phyloP scores from a whole-genome alignment of 768 basidiomycete species.

The Mycena filopes region DNA sequence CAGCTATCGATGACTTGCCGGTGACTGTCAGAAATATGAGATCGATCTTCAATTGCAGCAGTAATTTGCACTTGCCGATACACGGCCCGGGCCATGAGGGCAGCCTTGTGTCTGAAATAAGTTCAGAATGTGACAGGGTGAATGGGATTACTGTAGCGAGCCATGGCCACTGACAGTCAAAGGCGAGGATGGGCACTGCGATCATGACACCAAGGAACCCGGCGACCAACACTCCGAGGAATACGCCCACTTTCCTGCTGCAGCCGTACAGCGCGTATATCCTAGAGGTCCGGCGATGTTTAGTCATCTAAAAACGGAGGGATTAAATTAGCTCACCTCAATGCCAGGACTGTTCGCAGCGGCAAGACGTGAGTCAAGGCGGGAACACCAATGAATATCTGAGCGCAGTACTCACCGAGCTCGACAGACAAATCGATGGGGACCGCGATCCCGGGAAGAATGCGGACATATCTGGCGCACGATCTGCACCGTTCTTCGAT shows the following conservation, averaged over 20 bases:
- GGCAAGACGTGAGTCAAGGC: too few species aligned
- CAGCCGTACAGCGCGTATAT: slow-evolving; percentile 28
- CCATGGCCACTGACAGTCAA: slow-evolving; percentile 24
- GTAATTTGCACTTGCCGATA: slow-evolving; percentile 10
- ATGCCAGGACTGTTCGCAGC: slow-evolving; percentile 20
- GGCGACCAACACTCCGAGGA: slow-evolving; percentile 20
- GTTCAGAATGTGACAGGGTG: not conserved
- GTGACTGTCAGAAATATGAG: slow-evolving; percentile 17
- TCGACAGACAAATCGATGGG: slow-evolving; percentile 31
- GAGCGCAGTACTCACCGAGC: too few species aligned
- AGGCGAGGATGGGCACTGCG: slow-evolving; percentile 30
- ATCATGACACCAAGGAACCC: slow-evolving; percentile 34
- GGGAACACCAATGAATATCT: too few species aligned
- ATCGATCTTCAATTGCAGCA: not conserved
- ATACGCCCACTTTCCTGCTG: slow-evolving; percentile 16
- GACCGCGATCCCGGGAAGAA: slow-evolving; percentile 32
- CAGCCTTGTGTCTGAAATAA: slow-evolving; percentile 26
- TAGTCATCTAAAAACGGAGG: not conserved
- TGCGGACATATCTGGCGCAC: slow-evolving; percentile 26
- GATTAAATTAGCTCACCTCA: slow-evolving; percentile 14
- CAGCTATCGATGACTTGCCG: slow-evolving; percentile 32
- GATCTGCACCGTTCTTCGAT: not conserved
- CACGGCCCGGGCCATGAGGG: slow-evolving; percentile 32
- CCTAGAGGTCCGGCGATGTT: not conserved
- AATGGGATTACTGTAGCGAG: not conserved